A percentile compares a stretch with the other conserved stretches of the same genome.
These are phyloP conservation scores for Phytophthora macrochlamydospora DNA, from an alignment of 352 stramenopile genomes.

Conservation along the genomic window DNA sequence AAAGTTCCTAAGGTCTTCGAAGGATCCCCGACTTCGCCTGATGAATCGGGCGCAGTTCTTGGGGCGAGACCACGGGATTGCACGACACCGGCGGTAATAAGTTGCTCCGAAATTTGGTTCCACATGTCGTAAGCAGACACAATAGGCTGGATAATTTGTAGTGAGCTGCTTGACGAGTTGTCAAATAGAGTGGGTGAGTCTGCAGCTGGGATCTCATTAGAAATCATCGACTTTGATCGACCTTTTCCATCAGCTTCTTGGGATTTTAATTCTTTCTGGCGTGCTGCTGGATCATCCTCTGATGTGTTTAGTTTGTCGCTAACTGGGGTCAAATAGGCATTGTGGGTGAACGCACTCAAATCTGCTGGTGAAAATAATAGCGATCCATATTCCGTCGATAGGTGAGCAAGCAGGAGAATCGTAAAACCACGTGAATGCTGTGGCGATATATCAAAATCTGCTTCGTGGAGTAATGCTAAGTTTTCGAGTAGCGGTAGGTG, in stretches of 20 bases:
- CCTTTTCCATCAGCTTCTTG: slow-evolving; percentile 3
- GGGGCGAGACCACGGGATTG: slow-evolving; percentile 32
- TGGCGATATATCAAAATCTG: slow-evolving; percentile 51
- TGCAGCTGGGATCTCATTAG: not conserved
- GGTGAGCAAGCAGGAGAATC: slow-evolving; percentile 47
- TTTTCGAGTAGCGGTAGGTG: slow-evolving; percentile 31
- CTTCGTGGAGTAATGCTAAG: slow-evolving; percentile 32
- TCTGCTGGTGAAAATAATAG: slow-evolving; percentile 70
- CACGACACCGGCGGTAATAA: slow-evolving; percentile 47
- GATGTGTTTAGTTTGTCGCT: slow-evolving; percentile 3
- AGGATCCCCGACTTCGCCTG: slow-evolving; percentile 10
- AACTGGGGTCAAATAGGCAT: slow-evolving; percentile 28
- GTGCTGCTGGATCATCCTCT: slow-evolving; percentile 1
- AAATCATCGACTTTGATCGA: not conserved
- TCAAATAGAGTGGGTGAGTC: not conserved
- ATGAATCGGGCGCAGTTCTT: slow-evolving; percentile 7
- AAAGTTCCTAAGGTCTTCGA: slow-evolving; percentile 1
- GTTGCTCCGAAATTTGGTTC: slow-evolving; percentile 50
- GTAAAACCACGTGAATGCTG: slow-evolving; percentile 46
- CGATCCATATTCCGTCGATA: slow-evolving; percentile 54
- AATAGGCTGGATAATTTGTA: slow-evolving; percentile 31
- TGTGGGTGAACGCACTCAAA: slow-evolving; percentile 64
- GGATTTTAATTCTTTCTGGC: slow-evolving; percentile 8
- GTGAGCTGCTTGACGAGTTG: slow-evolving; percentile 3
- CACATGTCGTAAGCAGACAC: slow-evolving; percentile 45